Percentiles rank a stretch among this genome's conserved stretches.
These are phyloP conservation scores for Apophysomyces sp. DNA, from an alignment of 371 early-diverging fungal genomes.

Conservation along the genomic window DNA sequence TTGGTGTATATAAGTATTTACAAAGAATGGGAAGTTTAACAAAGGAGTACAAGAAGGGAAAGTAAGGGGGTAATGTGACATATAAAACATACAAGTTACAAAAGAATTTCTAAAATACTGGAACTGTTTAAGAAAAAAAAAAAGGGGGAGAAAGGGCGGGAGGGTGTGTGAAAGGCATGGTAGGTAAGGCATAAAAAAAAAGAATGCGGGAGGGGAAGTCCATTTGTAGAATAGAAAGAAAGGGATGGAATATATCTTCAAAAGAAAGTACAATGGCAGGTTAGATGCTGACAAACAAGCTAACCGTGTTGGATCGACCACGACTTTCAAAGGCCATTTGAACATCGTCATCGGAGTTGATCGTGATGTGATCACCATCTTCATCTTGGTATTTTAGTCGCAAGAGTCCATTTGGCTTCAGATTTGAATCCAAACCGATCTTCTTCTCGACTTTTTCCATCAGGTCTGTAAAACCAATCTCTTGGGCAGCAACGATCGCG, in stretches of 20 bases:
- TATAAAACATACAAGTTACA: background rate
- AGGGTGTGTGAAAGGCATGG: background rate
- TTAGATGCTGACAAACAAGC: slow-evolving; percentile 32
- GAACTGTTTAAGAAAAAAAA: background rate
- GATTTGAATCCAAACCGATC: slow-evolving; percentile 72
- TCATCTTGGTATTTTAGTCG: slow-evolving; percentile 88
- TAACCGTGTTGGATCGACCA: slow-evolving; percentile 25
- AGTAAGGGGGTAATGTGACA: slow-evolving; percentile 2
- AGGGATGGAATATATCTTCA: background rate
- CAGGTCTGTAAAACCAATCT: slow-evolving; percentile 72
- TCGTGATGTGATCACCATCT: slow-evolving; percentile 84
- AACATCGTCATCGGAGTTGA: slow-evolving; percentile 88
- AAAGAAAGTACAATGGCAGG: slow-evolving; percentile 1
- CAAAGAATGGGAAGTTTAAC: slow-evolving; percentile 1
- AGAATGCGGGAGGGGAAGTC: background rate
- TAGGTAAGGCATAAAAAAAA: background rate
- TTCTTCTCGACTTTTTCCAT: slow-evolving; percentile 82
- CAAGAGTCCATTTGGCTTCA: slow-evolving; percentile 40
- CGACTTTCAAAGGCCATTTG: slow-evolving; percentile 85
- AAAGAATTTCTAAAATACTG: background rate
- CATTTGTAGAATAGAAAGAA: background rate
- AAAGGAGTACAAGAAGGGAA: slow-evolving; percentile 1
- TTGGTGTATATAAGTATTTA: slow-evolving; percentile 1
- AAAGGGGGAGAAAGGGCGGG: background rate
- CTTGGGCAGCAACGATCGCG: slow-evolving; percentile 74